A percentile compares a stretch with the other conserved stretches of the same genome.
These are phyloP conservation scores for Zelonia costaricensis DNA, from an alignment of 208 protist genomes.

Conservation along the genomic window DNA sequence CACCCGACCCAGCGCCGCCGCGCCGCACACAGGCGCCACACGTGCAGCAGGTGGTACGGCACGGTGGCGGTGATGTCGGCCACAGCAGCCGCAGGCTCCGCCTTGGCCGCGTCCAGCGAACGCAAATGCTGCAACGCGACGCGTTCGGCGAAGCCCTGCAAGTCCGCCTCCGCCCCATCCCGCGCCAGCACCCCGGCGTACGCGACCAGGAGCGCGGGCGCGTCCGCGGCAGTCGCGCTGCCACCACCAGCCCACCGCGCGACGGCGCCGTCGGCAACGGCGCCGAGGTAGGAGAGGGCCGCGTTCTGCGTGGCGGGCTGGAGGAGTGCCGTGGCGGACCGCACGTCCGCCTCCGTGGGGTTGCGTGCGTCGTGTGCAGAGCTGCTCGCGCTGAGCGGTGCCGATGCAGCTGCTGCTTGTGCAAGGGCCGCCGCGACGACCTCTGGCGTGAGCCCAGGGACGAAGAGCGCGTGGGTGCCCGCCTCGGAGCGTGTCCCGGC, in stretches of 20 bases:
- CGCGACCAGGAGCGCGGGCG: conserved; percentile 5
- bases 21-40: conserved; percentile 11
- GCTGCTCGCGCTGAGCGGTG: no score
- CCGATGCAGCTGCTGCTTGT: no score
- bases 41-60: conserved; percentile 2
- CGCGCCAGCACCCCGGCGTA: conserved; percentile 13
- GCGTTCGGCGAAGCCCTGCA: conserved; percentile 10
- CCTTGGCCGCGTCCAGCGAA: neutral
- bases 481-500: no score
- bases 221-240: neutral
- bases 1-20: conserved; percentile 20
- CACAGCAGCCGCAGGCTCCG: no score
- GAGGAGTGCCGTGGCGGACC: neutral
- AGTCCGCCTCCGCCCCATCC: conserved; percentile 5
- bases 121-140: conserved; percentile 1
- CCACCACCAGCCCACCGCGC: neutral
- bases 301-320: neutral
- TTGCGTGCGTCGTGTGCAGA: no score
- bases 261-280: neutral
- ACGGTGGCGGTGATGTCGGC: neutral
- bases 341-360: neutral
- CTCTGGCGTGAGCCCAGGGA: no score
- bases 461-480: no score
- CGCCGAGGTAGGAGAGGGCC: conserved; percentile 8
- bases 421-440: no score